Evolutionary conservation across 805 yeast genomes (phyloP).

Genomic region (Metschnikowia kunwiensis): DNA sequence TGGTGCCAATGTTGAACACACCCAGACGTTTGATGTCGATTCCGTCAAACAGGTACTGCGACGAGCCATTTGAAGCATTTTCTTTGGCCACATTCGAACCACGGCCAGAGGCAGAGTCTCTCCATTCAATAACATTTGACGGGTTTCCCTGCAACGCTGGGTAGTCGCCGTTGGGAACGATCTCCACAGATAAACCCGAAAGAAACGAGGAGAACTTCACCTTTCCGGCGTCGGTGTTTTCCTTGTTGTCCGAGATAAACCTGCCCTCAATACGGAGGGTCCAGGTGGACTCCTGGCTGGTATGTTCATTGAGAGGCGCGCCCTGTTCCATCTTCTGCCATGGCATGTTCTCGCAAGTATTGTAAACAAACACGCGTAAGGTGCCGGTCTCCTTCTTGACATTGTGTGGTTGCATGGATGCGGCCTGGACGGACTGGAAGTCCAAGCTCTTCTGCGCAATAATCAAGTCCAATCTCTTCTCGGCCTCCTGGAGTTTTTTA

Average conservation of each 20-base stretch:
- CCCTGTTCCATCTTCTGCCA: slow-evolving; percentile 53
- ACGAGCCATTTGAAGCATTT: slow-evolving; percentile 16
- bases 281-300: slow-evolving; percentile 58
- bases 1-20: slow-evolving; percentile 49
- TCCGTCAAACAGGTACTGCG: slow-evolving; percentile 64
- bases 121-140: slow-evolving; percentile 78
- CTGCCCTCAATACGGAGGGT: slow-evolving; percentile 87
- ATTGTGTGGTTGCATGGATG: slow-evolving; percentile 36
- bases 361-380: slow-evolving; percentile 78
- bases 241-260: slow-evolving; percentile 41
- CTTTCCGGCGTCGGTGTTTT: slow-evolving; percentile 8
- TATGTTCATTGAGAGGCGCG: slow-evolving; percentile 14
- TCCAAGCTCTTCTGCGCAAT: slow-evolving; percentile 82
- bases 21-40: slow-evolving; percentile 84
- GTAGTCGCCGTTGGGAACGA: slow-evolving; percentile 44
- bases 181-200: slow-evolving; percentile 80
- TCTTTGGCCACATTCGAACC: slow-evolving; percentile 19
- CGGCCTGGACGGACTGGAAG: slow-evolving; percentile 61
- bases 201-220: slow-evolving; percentile 50
- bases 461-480: slow-evolving; percentile 73
- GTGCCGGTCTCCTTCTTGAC: slow-evolving; percentile 49
- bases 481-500: slow-evolving; percentile 74
- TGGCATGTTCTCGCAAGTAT: slow-evolving; percentile 80
- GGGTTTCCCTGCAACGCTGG: slow-evolving; percentile 30
- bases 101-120: slow-evolving; percentile 50